phyloP scores from a whole-genome alignment of 2,329 filamentous ascomycete species.

The Aspergillus brunneoviolaceus region DNA sequence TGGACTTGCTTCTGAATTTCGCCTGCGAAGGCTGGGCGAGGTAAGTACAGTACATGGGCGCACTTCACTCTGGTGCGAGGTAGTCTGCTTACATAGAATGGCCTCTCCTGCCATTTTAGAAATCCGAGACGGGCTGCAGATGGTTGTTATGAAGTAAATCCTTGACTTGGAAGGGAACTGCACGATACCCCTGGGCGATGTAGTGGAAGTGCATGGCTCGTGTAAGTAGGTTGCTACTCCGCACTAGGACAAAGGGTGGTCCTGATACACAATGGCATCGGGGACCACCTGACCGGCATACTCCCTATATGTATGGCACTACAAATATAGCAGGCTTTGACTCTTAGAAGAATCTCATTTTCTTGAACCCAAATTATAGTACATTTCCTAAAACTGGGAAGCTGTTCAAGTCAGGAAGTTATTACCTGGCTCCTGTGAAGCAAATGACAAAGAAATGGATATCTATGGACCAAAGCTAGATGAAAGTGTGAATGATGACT shows the following conservation, averaged over 20 bases:
- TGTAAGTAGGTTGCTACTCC: neutral
- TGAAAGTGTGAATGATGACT: neutral
- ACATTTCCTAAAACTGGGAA: neutral
- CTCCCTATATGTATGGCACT: neutral
- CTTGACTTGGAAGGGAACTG: neutral
- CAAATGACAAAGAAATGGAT: neutral
- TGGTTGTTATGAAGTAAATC: neutral
- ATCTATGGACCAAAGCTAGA: neutral
- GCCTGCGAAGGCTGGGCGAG: conserved; percentile 24
- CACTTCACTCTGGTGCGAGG: neutral
- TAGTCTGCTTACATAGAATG: conserved; percentile 13
- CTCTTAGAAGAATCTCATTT: neutral
- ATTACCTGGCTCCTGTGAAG: neutral
- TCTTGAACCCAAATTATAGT: neutral
- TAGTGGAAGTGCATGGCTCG: neutral
- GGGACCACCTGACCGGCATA: conserved; percentile 18
- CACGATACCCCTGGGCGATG: neutral
- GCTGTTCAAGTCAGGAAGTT: neutral
- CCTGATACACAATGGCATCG: neutral
- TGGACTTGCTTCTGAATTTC: conserved; percentile 18
- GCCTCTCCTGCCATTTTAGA: conserved; percentile 6
- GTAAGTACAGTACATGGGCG: neutral
- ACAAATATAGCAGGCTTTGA: neutral
- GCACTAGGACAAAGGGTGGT: neutral
- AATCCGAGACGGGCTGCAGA: conserved; percentile 2